These are phyloP conservation scores for Wickerhamiella vanderwaltii DNA, from an alignment of 805 yeast species.

Conservation along the genomic window DNA sequence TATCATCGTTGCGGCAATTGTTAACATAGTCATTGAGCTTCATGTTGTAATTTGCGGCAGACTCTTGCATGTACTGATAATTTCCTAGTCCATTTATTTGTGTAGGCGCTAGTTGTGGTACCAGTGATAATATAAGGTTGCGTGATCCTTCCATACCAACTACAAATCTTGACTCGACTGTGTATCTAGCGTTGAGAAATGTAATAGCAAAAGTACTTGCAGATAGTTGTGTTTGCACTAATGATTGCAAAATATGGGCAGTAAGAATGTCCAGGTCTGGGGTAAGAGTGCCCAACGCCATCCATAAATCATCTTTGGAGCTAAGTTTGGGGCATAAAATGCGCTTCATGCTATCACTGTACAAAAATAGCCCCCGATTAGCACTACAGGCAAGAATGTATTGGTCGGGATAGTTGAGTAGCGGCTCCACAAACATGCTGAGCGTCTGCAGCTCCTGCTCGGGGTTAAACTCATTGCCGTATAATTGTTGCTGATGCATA, in stretches of 20 bases:
- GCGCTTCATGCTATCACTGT: not conserved
- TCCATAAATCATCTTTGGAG: constrained; percentile 6
- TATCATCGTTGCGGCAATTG: constrained; percentile 10
- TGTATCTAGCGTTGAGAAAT: constrained; percentile 3
- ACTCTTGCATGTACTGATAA: constrained; percentile 1
- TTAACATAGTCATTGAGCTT: constrained; percentile 8
- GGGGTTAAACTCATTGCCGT: not conserved
- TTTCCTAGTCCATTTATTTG: not conserved
- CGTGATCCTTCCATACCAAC: not conserved
- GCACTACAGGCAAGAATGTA: constrained; percentile 1
- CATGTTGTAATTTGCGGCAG: constrained; percentile 4
- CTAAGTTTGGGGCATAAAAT: not conserved
- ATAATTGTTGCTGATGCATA: not conserved
- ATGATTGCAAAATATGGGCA: not conserved
- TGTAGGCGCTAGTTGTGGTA: not conserved
- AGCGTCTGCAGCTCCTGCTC: constrained; percentile 5
- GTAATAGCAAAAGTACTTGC: not conserved
- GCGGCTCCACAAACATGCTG: constrained; percentile 6
- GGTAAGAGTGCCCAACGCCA: constrained; percentile 5
- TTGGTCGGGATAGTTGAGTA: constrained; percentile 11
- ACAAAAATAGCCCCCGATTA: constrained; percentile 4
- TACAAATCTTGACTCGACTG: constrained; percentile 5
- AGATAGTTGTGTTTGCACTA: not conserved
- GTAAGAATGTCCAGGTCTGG: constrained; percentile 1
- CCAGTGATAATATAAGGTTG: constrained; percentile 6